These are phyloP conservation scores for Termitomyces sp. DNA, from an alignment of 768 basidiomycete genomes.

Conservation along the genomic window DNA sequence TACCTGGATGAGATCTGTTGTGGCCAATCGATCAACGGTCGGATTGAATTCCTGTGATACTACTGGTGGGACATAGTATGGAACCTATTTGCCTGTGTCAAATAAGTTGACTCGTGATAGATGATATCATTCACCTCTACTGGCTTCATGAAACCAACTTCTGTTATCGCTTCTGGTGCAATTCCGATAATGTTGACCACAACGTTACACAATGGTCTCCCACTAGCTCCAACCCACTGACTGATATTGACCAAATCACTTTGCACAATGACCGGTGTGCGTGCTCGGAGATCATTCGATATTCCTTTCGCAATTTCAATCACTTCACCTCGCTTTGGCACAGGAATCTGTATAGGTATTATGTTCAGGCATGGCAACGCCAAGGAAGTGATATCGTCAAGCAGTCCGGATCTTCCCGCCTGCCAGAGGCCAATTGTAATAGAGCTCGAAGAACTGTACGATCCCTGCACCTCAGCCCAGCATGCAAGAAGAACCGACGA, in stretches of 20 bases:
- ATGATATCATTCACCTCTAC: slow-evolving; percentile 26
- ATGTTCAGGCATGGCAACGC: slow-evolving; percentile 42
- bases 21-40: slow-evolving; percentile 14
- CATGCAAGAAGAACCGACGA: slow-evolving; percentile 36
- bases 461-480: slow-evolving; percentile 36
- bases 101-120: background rate
- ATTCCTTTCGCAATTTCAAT: slow-evolving; percentile 26
- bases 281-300: slow-evolving; percentile 28
- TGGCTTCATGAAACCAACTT: slow-evolving; percentile 20
- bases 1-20: slow-evolving; percentile 19
- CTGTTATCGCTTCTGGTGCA: slow-evolving; percentile 18
- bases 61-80: slow-evolving; percentile 27
- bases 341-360: slow-evolving; percentile 29
- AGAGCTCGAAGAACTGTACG: slow-evolving; percentile 18
- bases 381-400: slow-evolving; percentile 29
- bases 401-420: slow-evolving; percentile 32
- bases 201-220: slow-evolving; percentile 34
- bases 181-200: slow-evolving; percentile 38
- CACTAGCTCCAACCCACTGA: slow-evolving; percentile 27
- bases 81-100: slow-evolving; percentile 18
- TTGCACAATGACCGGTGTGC: slow-evolving; percentile 36
- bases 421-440: slow-evolving; percentile 44
- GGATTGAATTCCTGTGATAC: slow-evolving; percentile 9
- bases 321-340: slow-evolving; percentile 9
- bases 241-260: slow-evolving; percentile 30